Evolutionary conservation across 441 rosid genomes (phyloP), one percentile per base, ranked within the genome.

Genomic region (Brassica balearica): DNA sequence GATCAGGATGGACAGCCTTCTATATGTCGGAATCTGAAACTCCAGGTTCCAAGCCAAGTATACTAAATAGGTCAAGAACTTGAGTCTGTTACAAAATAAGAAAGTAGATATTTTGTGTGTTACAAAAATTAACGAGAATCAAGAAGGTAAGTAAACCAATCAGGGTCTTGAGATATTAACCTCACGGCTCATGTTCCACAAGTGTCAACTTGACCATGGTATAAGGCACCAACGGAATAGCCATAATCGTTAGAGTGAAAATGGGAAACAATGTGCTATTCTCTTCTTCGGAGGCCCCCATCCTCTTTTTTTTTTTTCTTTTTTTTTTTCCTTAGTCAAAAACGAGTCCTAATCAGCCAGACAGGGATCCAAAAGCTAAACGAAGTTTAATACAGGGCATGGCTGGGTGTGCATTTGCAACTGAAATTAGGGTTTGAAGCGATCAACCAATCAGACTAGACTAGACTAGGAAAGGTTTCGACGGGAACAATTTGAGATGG

Each of bases 191-290:
- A 89, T 87, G 82, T 87, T 92, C 76, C 19, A 17, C 19, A 17
- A 17, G 19, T 17, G 92, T 91, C 73, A 96, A 74, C 84, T 91
- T 92, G 43, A 84, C 80, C 66, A 94, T 68, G 0, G 98, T 96
- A 66, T 92, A 94, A 36, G 98, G 99, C 85, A 96, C 96, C 65
- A 94, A 72, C 62, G 98, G 98, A 4, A 92, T 86, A 41, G 98
- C 97, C 97, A 94, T 90, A 64, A 94, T 92, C 48, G 99, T 96
- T 86, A 96, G 84, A 77, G 94, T 89, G 80, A 96, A 96, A 80
- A 94, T 96, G 8, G 99, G 99, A 86, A 96, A 96, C 88, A 94
- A 73, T 0, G 93, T 87, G 77, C 96, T 85, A 73, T 80, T 96
- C 90, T 96, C 99, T 79, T 96, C 97, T 0, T 32, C 38, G 8